Base-by-base conservation (phyloP, 208 protist genomes). In the Phytomonas sp. region DNA sequence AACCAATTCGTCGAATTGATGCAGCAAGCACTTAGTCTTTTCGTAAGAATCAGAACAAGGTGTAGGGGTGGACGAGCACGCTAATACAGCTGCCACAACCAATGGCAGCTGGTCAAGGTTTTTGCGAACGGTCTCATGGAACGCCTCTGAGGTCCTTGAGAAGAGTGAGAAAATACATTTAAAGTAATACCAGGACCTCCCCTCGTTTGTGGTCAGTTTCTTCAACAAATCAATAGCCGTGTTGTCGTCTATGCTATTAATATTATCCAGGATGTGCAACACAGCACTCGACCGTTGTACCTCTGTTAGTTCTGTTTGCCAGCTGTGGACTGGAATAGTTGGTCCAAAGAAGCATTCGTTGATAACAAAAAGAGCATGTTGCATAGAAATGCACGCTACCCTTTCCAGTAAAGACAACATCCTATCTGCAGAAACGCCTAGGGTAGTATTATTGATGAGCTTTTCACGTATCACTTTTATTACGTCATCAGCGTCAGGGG, bases 401-500 rank as follows among this genome's bases (percentile, higher is more conserved):
- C 13, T 15, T 20, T 51, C 13, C 40, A 51, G 40, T 51, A 51
- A 51, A 51, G 40, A 51, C 9, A 51, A 15, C 20, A 51, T 20
- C 13, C 13, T 51, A 20, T 51, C 40, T 23, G 40, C 20, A 51
- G 40, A 51, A 51, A 15, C 40, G 20, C 40, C 40, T 2, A 51
- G 3, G 6, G 74, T 70, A 61, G 53, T 66, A 20, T 33, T 59
- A 9, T 61, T 63, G 36, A 79, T 60, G 34, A 67, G 70, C 70
- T 4, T 20, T 15, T 68, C 67, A 17, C n/a, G 75, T 72, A 59
- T 79, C 75, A 7, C 20, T 61, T 30, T 74, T 66, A 61, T 60
- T 13, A 77, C 43, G 11, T 53, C 60, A 13, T 23, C 62, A 53
- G 59, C 33, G 53, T 80, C 64, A 20, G 63, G 60, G 0, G 34